Evolutionary conservation across 2,329 filamentous ascomycete genomes (phyloP).

Genomic region (Corinectria fuckeliana): DNA sequence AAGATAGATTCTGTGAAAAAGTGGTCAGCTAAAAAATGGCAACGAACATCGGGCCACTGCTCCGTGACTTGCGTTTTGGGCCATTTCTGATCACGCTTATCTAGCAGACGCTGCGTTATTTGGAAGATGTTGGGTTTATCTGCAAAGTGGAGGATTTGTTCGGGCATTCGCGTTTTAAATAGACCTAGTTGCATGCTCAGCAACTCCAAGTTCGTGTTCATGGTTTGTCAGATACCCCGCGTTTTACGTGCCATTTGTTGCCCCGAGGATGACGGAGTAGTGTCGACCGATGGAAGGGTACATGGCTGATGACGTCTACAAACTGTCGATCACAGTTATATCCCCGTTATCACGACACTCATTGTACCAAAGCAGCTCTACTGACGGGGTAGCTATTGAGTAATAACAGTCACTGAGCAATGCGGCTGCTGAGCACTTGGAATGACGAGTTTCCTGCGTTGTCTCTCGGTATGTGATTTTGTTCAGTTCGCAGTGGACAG

Average conservation of each 20-base stretch:
- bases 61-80: neutral
- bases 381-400: too few relatives aligned
- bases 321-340: neutral
- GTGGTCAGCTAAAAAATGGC: neutral
- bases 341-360: neutral
- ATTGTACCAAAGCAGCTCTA: neutral
- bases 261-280: neutral
- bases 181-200: neutral
- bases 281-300: neutral
- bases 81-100: neutral
- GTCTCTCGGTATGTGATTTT: too few relatives aligned
- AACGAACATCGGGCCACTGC: neutral
- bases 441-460: too few relatives aligned
- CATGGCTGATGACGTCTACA: neutral
- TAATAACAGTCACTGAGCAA: too few relatives aligned
- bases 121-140: neutral
- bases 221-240: neutral
- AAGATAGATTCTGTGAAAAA: conserved; percentile 25
- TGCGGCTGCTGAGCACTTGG: too few relatives aligned
- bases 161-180: neutral
- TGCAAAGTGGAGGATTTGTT: neutral
- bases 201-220: neutral
- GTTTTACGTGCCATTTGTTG: neutral
- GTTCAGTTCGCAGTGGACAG: neutral
- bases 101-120: too few relatives aligned